Evolutionary conservation across 2,329 filamentous ascomycete species (phyloP), one percentile per base, ranked within the genome.

Genomic region (Graphilbum fragrans): DNA sequence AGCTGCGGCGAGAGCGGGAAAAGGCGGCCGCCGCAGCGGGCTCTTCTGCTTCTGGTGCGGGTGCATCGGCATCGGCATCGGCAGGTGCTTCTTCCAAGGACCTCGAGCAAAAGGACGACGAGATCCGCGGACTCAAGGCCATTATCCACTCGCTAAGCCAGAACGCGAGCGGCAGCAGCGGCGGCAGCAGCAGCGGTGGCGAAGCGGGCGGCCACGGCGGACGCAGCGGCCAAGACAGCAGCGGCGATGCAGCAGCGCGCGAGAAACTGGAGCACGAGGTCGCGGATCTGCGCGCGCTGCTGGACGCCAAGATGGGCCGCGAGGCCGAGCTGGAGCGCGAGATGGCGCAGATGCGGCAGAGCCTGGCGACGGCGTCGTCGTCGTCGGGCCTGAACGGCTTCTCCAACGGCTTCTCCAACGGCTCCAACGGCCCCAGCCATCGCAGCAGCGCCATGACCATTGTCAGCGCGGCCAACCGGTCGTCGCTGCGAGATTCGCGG

Each of bases 71-170:
- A 19, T 11, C 37, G 8, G 17, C 35, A 19, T 10, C 17, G 9
- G 19, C n/a, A 19, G 69, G 69, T 1, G 59, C 56, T 40, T 59
- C 56, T 21, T 66, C 74, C 35, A 86, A 86, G 58, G 87, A 94
- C 48, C 62, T 96, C 23, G 87, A 93, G 56, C 84, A 94, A 56
- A 92, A 93, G 57, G 90, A 98, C 54, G 92, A 98, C 53, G 92
- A 98, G 65, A 96, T 98, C 54, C 77, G 90, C 47, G 92, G 92
- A 37, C 72, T 98, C 49, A 98, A 96, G 62, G 90, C 92, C 35
- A 96, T 98, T 56, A 96, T 98, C 46, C 90, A 96, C 62, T 94
- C 86, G 17, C 70, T 98, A 31, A 94, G 87, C 58, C 74, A 86
- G 46, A 86, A 86, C 50, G 74, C 80, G 11, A 65, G 72, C n/a